Percentiles rank a stretch among this genome's conserved stretches.
Evolutionary conservation across 257 asterid species (phyloP).

Genomic region (Solanum bukasovii): DNA sequence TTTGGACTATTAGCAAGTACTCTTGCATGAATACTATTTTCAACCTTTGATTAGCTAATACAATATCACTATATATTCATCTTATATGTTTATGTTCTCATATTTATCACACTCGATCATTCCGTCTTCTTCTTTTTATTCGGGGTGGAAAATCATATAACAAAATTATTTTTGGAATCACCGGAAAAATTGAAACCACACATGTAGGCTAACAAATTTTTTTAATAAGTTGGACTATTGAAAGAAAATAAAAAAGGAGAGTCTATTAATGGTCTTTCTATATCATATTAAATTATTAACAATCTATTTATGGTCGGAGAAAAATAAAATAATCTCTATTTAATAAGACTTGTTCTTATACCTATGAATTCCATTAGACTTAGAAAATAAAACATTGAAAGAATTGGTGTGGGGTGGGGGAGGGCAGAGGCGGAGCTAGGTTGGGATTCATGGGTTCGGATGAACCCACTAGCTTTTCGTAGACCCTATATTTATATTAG

Average conservation of each 20-base stretch:
- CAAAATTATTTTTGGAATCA: not conserved
- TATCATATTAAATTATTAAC: not conserved
- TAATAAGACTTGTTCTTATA: not conserved
- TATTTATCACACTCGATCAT: not conserved
- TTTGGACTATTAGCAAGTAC: not conserved
- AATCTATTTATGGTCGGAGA: not conserved
- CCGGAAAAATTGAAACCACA: not conserved
- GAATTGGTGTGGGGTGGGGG: not conserved
- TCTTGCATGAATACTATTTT: not conserved
- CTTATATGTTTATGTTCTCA: not conserved
- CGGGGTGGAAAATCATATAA: too few species aligned
- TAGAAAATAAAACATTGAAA: not conserved
- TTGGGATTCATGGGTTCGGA: too few species aligned
- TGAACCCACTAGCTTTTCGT: too few species aligned
- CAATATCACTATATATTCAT: not conserved
- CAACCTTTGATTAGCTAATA: not conserved
- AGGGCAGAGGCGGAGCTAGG: too few species aligned
- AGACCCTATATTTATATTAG: too few species aligned
- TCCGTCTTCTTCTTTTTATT: not conserved
- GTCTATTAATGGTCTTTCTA: not conserved
- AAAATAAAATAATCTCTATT: not conserved
- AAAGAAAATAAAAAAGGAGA: not conserved
- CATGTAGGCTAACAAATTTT: not conserved
- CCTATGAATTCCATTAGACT: not conserved
- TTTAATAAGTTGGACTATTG: too few species aligned